Conservation (phyloP, 2,329 filamentous ascomycete species). For the Ophiostoma sp. region DNA sequence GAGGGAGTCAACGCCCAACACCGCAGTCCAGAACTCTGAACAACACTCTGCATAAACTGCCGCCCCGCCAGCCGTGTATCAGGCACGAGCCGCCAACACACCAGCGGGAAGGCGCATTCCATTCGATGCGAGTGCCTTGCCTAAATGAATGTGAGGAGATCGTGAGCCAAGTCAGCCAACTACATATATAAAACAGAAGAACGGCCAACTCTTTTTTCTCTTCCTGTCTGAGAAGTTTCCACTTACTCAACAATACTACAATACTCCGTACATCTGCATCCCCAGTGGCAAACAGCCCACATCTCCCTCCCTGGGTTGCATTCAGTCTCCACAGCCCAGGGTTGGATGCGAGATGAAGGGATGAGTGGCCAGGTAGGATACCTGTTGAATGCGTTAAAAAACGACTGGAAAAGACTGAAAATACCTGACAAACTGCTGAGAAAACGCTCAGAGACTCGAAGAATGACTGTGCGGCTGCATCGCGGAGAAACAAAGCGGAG, state of each 20-base stretch:
- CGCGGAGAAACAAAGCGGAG: neutral
- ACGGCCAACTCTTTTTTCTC: neutral
- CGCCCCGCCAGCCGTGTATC: slow-evolving; percentile 20
- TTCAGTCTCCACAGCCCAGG: slow-evolving; percentile 1
- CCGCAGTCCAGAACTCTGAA: neutral
- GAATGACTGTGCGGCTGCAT: neutral
- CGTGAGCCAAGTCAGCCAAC: neutral
- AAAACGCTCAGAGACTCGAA: neutral
- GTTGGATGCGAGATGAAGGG: slow-evolving; percentile 8
- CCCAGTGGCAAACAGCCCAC: neutral
- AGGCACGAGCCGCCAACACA: slow-evolving; percentile 1
- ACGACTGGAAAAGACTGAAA: neutral
- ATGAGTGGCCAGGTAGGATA: neutral
- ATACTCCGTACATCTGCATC: neutral
- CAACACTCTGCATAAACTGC: slow-evolving; percentile 6
- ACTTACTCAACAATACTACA: neutral
- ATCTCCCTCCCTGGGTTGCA: slow-evolving; percentile 7
- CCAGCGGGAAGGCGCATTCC: slow-evolving; percentile 11
- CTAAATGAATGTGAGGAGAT: neutral
- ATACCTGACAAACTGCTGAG: neutral
- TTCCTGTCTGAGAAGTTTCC: too few species aligned
- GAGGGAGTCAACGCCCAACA: neutral
- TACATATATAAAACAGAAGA: neutral
- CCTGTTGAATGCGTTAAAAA: too few species aligned
- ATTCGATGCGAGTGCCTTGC: neutral